Percentiles rank a stretch among this genome's conserved stretches.
Conservation (phyloP, 768 basidiomycete species). For the Royoungia palumana region DNA sequence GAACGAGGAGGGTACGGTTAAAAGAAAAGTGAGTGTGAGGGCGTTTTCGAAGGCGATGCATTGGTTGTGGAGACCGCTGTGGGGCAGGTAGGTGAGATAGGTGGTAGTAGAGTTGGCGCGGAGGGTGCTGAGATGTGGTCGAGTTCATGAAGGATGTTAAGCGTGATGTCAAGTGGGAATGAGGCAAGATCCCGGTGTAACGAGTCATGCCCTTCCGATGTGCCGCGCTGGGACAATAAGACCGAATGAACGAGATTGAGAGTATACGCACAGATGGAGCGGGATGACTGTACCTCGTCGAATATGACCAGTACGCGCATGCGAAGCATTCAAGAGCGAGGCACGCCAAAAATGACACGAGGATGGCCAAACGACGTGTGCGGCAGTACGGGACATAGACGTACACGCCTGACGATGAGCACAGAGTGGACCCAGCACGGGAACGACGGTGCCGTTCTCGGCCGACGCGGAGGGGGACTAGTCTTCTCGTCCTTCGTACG, state of each 20-base stretch:
- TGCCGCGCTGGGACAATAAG: conserved; percentile 14
- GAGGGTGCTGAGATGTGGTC: conserved; percentile 7
- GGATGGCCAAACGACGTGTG: conserved; percentile 25
- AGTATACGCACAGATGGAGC: conserved; percentile 12
- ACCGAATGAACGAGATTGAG: conserved; percentile 3
- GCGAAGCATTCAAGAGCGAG: conserved; percentile 53
- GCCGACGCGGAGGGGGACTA: too few relatives aligned
- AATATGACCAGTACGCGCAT: conserved; percentile 60
- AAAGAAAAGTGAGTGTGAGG: conserved; percentile 63
- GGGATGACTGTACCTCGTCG: conserved; percentile 51
- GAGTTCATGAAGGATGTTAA: conserved; percentile 32
- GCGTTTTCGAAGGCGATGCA: conserved; percentile 86
- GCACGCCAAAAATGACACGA: conserved; percentile 46
- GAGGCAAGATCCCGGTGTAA: not conserved
- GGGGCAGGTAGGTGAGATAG: conserved; percentile 75
- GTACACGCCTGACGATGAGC: too few relatives aligned
- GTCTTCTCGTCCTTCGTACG: too few relatives aligned
- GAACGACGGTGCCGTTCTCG: too few relatives aligned
- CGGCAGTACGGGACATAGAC: too few relatives aligned
- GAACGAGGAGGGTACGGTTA: conserved; percentile 75
- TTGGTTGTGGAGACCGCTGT: conserved; percentile 85
- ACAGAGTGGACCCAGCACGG: too few relatives aligned
- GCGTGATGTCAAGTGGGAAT: conserved; percentile 10
- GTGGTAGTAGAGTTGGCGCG: conserved; percentile 30
- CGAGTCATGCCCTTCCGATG: conserved; percentile 1